Conservation (phyloP, 257 asterid species). For the Misopates orontium region DNA sequence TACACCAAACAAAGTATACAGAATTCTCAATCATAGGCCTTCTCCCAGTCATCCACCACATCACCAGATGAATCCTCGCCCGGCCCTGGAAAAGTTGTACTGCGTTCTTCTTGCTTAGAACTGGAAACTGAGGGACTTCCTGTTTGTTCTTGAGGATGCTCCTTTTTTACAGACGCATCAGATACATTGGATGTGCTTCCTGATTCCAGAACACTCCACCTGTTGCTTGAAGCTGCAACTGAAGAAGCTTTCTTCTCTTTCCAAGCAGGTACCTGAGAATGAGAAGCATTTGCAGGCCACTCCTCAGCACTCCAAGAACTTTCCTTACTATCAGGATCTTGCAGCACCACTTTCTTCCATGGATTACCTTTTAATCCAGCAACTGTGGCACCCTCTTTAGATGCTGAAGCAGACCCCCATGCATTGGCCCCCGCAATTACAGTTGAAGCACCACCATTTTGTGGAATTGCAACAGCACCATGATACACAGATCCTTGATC, state of each 20-base stretch:
- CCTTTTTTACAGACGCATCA: constrained; percentile 28
- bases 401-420: constrained; percentile 52
- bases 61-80: constrained; percentile 38
- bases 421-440: constrained; percentile 44
- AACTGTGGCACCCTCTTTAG: constrained; percentile 44
- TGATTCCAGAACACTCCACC: constrained; percentile 70
- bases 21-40: constrained; percentile 58
- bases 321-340: constrained; percentile 55
- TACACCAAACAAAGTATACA: not conserved
- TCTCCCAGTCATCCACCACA: constrained; percentile 94
- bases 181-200: constrained; percentile 46
- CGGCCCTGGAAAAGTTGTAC: constrained; percentile 25
- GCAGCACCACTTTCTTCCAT: constrained; percentile 72
- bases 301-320: constrained; percentile 73
- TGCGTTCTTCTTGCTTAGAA: constrained; percentile 27
- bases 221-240: constrained; percentile 47
- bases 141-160: constrained; percentile 30
- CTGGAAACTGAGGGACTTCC: constrained; percentile 30
- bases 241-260: constrained; percentile 51
- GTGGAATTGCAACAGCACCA: constrained; percentile 73
- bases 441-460: constrained; percentile 38
- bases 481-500: constrained; percentile 93
- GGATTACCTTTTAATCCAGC: constrained; percentile 55
- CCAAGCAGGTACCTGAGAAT: constrained; percentile 34
- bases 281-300: constrained; percentile 47